Percentiles rank a stretch among this genome's conserved stretches.
Evolutionary conservation across 108 stramenopile species (phyloP).

Genomic region (Cyclotella atomus): DNA sequence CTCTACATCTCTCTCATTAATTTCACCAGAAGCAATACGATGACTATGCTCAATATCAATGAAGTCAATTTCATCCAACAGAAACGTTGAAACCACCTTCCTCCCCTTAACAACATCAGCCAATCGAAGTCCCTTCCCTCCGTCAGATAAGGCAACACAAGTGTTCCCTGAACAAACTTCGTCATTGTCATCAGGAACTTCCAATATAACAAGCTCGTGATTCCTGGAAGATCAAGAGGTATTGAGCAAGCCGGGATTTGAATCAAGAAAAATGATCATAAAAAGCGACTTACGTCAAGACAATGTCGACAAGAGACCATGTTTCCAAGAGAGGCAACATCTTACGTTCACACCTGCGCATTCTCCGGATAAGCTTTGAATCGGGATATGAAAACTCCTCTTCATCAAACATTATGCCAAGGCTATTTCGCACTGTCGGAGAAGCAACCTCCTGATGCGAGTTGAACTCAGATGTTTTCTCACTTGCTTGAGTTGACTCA

Average conservation of each 20-base stretch:
- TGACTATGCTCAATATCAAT: constrained; percentile 62
- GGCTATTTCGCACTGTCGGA: constrained; percentile 3
- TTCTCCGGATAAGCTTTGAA: constrained; percentile 77
- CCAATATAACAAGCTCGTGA: constrained; percentile 79
- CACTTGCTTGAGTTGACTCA: not conserved
- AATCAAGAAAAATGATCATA: not conserved
- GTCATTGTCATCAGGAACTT: constrained; percentile 38
- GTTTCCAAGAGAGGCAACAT: constrained; percentile 72
- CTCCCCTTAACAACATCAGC: constrained; percentile 73
- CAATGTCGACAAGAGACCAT: constrained; percentile 81
- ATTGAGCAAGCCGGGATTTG: not conserved
- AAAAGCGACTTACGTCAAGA: constrained; percentile 55
- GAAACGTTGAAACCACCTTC: constrained; percentile 71
- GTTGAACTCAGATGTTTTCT: not conserved
- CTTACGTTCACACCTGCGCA: constrained; percentile 82
- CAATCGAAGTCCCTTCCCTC: constrained; percentile 80
- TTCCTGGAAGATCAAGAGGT: constrained; percentile 10
- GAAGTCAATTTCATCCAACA: constrained; percentile 60
- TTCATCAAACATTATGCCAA: constrained; percentile 27
- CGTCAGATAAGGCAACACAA: constrained; percentile 48
- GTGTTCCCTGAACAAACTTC: not conserved
- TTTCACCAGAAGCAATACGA: constrained; percentile 23
- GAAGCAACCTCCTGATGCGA: not conserved
- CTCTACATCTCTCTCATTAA: constrained; percentile 31
- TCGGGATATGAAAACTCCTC: constrained; percentile 59